Conservation (phyloP, 345 rosid genomes). For the Rhodomyrtus tomentosa region DNA sequence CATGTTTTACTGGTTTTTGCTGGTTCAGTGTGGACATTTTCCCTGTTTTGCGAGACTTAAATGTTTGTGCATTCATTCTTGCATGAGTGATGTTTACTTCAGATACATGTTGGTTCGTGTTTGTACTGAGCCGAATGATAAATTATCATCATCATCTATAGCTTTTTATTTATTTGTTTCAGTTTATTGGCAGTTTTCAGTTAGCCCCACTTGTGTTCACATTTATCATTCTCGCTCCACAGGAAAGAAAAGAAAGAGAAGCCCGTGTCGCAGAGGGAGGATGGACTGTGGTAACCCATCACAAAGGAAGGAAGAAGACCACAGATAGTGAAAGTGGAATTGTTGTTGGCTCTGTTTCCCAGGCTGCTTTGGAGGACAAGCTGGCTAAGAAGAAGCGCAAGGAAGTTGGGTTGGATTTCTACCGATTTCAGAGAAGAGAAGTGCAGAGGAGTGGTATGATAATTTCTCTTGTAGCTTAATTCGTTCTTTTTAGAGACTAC, state of each 20-base stretch:
- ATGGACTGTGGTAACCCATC: slow-evolving; percentile 92
- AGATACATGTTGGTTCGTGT: not conserved
- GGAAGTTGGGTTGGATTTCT: slow-evolving; percentile 67
- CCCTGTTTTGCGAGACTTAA: not conserved
- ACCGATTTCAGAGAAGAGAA: slow-evolving; percentile 87
- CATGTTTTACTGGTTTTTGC: not conserved
- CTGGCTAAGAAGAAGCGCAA: slow-evolving; percentile 57
- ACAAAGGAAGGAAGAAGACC: slow-evolving; percentile 91
- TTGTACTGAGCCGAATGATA: not conserved
- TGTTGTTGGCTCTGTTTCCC: slow-evolving; percentile 72
- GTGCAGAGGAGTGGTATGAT: slow-evolving; percentile 67
- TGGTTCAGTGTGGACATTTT: not conserved
- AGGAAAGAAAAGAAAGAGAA: slow-evolving; percentile 78
- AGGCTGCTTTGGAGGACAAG: slow-evolving; percentile 48
- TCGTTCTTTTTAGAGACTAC: not conserved
- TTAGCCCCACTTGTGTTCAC: not conserved
- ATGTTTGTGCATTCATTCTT: not conserved
- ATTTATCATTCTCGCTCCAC: slow-evolving; percentile 6
- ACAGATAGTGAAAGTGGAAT: slow-evolving; percentile 72
- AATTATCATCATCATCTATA: not conserved
- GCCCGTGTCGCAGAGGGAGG: slow-evolving; percentile 88
- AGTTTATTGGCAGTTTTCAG: not conserved
- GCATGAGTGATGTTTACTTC: not conserved
- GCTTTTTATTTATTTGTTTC: not conserved
- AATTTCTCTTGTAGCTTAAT: not conserved